Evolutionary conservation across 75 land plant species (phyloP), one percentile per base, ranked within the genome.

Genomic region (Pseudotsuga menziesii): DNA sequence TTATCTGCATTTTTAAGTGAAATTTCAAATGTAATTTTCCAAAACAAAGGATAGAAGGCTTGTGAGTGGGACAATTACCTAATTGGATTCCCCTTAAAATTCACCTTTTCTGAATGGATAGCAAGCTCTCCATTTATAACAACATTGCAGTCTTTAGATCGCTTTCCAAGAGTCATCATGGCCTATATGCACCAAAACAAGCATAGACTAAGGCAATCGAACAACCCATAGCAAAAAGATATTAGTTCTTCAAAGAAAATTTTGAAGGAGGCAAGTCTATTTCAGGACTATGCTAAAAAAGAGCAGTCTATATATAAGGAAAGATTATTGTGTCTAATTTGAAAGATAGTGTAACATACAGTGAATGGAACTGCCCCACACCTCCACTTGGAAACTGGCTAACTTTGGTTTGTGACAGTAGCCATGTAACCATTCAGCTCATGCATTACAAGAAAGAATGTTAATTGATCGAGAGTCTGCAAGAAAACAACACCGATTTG

Each of bases 341-440:
- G 12, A 27, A 29, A 79, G 57, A 56, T 5, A 48, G 54, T 48
- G 54, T 48, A 11, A 48, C 86, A 17, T 82, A 96, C 98, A 48
- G 98, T 88, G 36, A 96, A 75, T 32, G 98, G 98, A 57, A 96
- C 92, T 80, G 92, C 98, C 79, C 94, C 98, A 85, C 98, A 96
- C 29, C 85, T 78, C 98, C 98, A 96, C 61, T 90, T 88, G 72
- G 87, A 83, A 26, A 89, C 92, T 61, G 87, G 88, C 70, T 91
- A 82, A 82, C 90, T 96, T 70, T 93, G 78, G 81, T 96, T 96
- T 63, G 94, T 91, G 14, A 96, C 87, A 12, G 98, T 96, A 58
- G 96, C 98, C 97, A 96, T 88, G 77, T 96, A 96, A 16, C 96
- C 98, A 88, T 93, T 96, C 77, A 91, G 54, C 11, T 0, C 8